Conservation (phyloP, 306 rosid genomes). For the Psophocarpus tetragonolobus region DNA sequence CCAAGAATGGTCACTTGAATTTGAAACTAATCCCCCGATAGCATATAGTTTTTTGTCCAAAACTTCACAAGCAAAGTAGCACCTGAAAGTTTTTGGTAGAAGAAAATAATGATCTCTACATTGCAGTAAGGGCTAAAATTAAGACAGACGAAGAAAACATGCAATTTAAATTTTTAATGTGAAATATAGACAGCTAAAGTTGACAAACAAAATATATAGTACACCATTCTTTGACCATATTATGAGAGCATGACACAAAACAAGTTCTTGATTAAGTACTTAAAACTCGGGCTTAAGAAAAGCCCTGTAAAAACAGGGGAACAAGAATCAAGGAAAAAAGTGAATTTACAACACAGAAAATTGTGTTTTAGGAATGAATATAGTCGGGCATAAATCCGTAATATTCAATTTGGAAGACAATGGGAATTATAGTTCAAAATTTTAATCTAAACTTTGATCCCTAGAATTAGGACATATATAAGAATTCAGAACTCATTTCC, state of each 20-base stretch:
- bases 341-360: not conserved
- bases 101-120: slow-evolving; percentile 15
- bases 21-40: slow-evolving; percentile 76
- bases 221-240: not conserved
- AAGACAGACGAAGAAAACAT: not conserved
- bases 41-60: slow-evolving; percentile 71
- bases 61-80: slow-evolving; percentile 82
- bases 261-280: not conserved
- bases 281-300: not conserved
- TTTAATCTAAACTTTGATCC: not conserved
- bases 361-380: not conserved
- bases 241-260: not conserved
- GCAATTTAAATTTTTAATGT: slow-evolving; percentile 4
- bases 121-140: not conserved
- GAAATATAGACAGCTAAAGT: not conserved
- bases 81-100: slow-evolving; percentile 54
- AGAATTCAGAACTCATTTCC: not conserved
- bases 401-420: not conserved
- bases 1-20: slow-evolving; percentile 77
- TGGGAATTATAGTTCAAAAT: not conserved
- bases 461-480: not conserved
- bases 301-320: no score
- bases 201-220: not conserved
- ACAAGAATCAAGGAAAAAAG: not conserved
- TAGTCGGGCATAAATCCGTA: not conserved